Evolutionary conservation across 75 land plant species (phyloP).

Genomic region (Pinus taeda): DNA sequence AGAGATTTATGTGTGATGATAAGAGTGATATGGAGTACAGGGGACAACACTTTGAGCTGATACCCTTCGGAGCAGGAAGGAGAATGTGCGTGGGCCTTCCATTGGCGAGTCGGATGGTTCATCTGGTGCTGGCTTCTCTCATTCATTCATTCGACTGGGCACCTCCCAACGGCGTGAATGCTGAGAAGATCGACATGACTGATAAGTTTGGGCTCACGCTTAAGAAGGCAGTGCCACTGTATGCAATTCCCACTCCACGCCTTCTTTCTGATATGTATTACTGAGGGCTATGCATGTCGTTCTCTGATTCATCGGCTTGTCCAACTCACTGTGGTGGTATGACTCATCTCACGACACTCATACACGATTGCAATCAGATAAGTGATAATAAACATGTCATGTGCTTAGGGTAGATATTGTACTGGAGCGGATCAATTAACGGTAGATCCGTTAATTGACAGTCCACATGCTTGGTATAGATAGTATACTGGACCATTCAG

Average conservation of each 20-base stretch:
- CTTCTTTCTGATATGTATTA: neutral
- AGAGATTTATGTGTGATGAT: conserved; percentile 32
- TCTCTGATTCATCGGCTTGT: too few species aligned
- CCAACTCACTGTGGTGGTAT: too few species aligned
- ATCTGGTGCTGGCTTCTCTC: conserved; percentile 42
- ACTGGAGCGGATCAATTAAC: too few species aligned
- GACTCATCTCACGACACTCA: too few species aligned
- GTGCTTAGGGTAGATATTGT: too few species aligned
- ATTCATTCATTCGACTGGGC: conserved; percentile 59
- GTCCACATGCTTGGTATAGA: too few species aligned
- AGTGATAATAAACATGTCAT: too few species aligned
- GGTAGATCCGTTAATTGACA: too few species aligned
- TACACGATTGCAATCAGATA: too few species aligned
- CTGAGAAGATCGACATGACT: conserved; percentile 64
- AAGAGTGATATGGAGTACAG: conserved; percentile 33
- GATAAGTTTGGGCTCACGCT: conserved; percentile 60
- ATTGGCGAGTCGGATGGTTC: conserved; percentile 45
- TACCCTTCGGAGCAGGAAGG: conserved; percentile 69
- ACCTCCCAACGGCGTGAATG: conserved; percentile 26
- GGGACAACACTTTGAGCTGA: conserved; percentile 53
- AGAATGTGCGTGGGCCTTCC: conserved; percentile 63
- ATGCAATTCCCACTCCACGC: conserved; percentile 47
- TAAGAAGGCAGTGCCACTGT: conserved; percentile 37
- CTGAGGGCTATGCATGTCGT: too few species aligned
- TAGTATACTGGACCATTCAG: too few species aligned